phyloP scores from a whole-genome alignment of 768 basidiomycete species.

The Boletus coccyginus region DNA sequence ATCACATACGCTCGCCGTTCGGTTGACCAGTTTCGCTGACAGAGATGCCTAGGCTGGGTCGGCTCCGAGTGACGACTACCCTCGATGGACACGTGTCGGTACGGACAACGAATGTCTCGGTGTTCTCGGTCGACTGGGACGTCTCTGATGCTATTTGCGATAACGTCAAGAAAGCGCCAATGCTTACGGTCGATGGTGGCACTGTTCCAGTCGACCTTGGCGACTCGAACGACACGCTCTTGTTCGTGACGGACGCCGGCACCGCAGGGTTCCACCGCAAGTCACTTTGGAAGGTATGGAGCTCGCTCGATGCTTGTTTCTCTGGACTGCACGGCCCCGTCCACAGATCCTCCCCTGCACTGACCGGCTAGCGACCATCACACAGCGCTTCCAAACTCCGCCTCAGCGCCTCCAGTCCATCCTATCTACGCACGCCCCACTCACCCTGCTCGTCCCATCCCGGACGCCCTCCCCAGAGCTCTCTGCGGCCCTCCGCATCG shows the following conservation, averaged over 20 bases:
- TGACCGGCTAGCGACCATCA: neutral
- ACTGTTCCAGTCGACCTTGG: neutral
- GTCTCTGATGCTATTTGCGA: neutral
- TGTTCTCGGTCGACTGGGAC: conserved; percentile 20
- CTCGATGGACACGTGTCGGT: conserved; percentile 7
- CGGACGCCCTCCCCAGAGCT: conserved; percentile 33
- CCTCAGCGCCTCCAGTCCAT: conserved; percentile 60
- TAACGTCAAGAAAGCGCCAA: neutral
- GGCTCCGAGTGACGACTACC: conserved; percentile 15
- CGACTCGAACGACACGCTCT: neutral
- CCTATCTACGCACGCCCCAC: conserved; percentile 49
- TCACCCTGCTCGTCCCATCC: conserved; percentile 56
- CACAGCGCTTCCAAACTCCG: conserved; percentile 3
- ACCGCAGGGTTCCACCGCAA: neutral
- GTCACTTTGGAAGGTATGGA: conserved; percentile 24
- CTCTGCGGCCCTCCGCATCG: conserved; percentile 61
- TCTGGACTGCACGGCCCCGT: neutral
- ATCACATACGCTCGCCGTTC: neutral
- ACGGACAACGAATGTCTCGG: conserved; percentile 25
- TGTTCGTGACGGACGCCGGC: conserved; percentile 8
- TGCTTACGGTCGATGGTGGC: conserved; percentile 15
- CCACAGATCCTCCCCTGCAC: conserved; percentile 7
- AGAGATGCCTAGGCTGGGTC: conserved; percentile 12
- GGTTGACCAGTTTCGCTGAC: neutral
- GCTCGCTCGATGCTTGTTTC: too few relatives aligned